Evolutionary conservation across 2,329 filamentous ascomycete species (phyloP).

Genomic region (Arthrobotrys sinensis): DNA sequence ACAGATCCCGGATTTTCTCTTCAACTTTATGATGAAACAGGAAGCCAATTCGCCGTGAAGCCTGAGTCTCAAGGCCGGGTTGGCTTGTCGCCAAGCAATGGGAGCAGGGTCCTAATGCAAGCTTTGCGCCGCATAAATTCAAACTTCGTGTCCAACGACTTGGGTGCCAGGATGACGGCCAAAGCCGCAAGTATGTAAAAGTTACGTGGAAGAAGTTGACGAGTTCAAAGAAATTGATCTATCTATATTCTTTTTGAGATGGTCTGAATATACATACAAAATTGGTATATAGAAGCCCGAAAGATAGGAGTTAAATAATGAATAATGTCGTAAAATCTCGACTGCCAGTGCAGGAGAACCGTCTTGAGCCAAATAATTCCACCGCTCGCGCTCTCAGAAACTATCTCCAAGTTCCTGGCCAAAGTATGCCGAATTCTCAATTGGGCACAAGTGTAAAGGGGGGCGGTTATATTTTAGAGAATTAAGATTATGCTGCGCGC

Average conservation of each 20-base stretch:
- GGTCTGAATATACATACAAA: slow-evolving; percentile 41
- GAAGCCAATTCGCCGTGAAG: slow-evolving; percentile 13
- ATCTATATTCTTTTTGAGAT: slow-evolving; percentile 40
- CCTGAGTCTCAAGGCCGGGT: not conserved
- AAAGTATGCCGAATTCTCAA: slow-evolving; percentile 21
- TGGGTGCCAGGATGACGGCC: slow-evolving; percentile 9
- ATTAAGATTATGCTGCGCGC: slow-evolving; percentile 54
- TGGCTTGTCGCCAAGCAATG: slow-evolving; percentile 10
- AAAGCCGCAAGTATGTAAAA: slow-evolving; percentile 7
- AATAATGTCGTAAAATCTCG: slow-evolving; percentile 15
- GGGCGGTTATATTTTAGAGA: slow-evolving; percentile 25
- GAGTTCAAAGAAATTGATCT: slow-evolving; percentile 15
- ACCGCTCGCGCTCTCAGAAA: slow-evolving; percentile 16
- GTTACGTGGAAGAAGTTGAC: no score
- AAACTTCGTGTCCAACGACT: slow-evolving; percentile 17
- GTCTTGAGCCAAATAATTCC: slow-evolving; percentile 15
- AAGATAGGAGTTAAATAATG: slow-evolving; percentile 14
- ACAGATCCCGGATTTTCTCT: slow-evolving; percentile 27
- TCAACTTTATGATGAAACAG: slow-evolving; percentile 22
- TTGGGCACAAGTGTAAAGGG: slow-evolving; percentile 3
- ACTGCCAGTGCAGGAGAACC: not conserved
- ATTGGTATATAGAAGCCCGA: slow-evolving; percentile 20
- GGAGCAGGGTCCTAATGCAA: slow-evolving; percentile 11
- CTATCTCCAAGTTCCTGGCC: slow-evolving; percentile 20
- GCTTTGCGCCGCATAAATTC: slow-evolving; percentile 26